phyloP scores from a whole-genome alignment of 129 eudicot genomes.

The Artemisia annua region DNA sequence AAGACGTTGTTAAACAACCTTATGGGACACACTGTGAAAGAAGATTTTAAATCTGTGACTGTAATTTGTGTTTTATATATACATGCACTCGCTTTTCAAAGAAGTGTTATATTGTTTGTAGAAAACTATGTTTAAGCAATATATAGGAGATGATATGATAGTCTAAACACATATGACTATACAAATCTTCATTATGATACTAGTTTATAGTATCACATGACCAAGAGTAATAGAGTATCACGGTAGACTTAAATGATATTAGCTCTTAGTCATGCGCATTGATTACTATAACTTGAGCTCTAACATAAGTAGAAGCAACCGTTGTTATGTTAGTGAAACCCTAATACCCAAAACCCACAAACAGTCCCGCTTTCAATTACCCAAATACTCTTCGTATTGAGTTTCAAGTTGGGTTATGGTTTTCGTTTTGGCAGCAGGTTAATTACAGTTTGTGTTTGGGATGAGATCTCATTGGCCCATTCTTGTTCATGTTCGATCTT shows the following conservation, averaged over 20 bases:
- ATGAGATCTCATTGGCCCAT: too few relatives aligned
- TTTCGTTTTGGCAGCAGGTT: too few relatives aligned
- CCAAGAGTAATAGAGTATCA: not conserved
- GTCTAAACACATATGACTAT: conserved; percentile 3
- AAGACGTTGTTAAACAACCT: not conserved
- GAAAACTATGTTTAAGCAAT: not conserved
- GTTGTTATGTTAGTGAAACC: too few relatives aligned
- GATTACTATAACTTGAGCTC: not conserved
- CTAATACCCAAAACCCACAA: too few relatives aligned
- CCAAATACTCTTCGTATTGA: too few relatives aligned
- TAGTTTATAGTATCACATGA: not conserved
- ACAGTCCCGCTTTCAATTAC: too few relatives aligned
- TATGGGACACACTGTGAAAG: not conserved
- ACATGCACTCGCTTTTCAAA: too few relatives aligned
- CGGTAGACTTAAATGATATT: not conserved
- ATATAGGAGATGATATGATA: conserved; percentile 5
- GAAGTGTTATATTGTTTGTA: not conserved
- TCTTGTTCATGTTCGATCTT: too few relatives aligned
- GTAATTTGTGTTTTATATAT: too few relatives aligned
- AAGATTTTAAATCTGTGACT: not conserved
- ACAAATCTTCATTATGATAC: not conserved
- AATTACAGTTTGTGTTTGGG: too few relatives aligned
- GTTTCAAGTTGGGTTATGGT: too few relatives aligned
- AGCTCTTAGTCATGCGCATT: conserved; percentile 1
- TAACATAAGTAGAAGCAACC: not conserved